Evolutionary conservation across 2,329 filamentous ascomycete genomes (phyloP).

Genomic region (Fusarium robinianum): DNA sequence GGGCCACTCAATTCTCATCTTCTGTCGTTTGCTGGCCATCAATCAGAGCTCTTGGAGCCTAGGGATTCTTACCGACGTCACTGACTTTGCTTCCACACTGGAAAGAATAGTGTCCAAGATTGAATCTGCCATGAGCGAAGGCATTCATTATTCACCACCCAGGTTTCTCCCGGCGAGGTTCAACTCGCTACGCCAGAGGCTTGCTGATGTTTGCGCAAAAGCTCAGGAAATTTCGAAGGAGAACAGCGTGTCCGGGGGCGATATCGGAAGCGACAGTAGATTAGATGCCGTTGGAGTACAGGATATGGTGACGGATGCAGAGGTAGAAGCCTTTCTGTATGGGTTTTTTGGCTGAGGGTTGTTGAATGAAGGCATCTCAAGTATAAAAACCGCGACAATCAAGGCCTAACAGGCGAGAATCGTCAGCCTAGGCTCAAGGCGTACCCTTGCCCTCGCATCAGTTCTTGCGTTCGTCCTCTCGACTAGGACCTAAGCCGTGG

Average conservation of each 20-base stretch:
- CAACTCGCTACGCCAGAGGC: not conserved
- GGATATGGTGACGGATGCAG: constrained; percentile 4
- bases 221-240: constrained; percentile 4
- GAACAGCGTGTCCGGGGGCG: not conserved
- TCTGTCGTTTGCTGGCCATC: constrained; percentile 8
- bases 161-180: constrained; percentile 1
- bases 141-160: constrained; percentile 2
- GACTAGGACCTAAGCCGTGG: too few relatives aligned
- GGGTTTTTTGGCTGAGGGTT: not conserved
- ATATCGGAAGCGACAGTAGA: not conserved
- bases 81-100: constrained; percentile 3
- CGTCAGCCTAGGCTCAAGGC: too few relatives aligned
- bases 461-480: too few relatives aligned
- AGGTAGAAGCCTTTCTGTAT: constrained; percentile 4
- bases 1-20: constrained; percentile 13
- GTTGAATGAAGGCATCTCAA: too few relatives aligned
- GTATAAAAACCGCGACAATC: too few relatives aligned
- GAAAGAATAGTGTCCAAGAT: constrained; percentile 4
- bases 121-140: constrained; percentile 2
- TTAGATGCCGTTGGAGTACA: not conserved
- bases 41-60: constrained; percentile 14
- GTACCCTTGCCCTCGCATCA: too few relatives aligned
- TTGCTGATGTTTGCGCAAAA: constrained; percentile 1
- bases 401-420: too few relatives aligned
- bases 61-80: constrained; percentile 1